phyloP scores from a whole-genome alignment of 2,329 filamentous ascomycete species.

The Aschersonia sp. region DNA sequence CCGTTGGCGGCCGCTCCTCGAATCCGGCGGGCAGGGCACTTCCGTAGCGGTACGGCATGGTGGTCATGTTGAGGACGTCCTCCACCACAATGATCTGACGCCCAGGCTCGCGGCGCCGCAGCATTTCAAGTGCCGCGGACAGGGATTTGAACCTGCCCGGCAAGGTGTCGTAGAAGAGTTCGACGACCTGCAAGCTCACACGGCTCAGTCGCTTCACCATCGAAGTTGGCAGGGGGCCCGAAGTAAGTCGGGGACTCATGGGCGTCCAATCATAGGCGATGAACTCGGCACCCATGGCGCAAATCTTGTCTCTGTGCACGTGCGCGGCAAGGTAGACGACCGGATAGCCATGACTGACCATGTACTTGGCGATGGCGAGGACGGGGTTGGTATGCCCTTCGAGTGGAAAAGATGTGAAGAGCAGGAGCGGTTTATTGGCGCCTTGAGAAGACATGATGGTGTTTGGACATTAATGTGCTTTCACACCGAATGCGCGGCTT shows the following conservation, averaged over 20 bases:
- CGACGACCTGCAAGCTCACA: not conserved
- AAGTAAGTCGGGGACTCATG: not conserved
- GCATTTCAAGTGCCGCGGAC: conserved; percentile 7
- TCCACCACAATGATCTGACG: conserved; percentile 18
- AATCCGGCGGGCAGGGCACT: conserved; percentile 11
- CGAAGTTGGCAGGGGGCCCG: not conserved
- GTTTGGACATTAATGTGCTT: too few relatives aligned
- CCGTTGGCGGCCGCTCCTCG: conserved; percentile 9
- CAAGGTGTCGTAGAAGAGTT: not conserved
- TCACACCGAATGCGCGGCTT: too few relatives aligned
- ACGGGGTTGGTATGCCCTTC: conserved; percentile 10
- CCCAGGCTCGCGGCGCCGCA: conserved; percentile 10
- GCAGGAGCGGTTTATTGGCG: conserved; percentile 8
- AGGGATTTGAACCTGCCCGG: not conserved
- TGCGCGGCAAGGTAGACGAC: conserved; percentile 18
- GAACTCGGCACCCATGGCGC: not conserved
- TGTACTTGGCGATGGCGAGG: conserved; percentile 13
- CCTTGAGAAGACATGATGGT: too few relatives aligned
- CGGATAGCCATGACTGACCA: conserved; percentile 21
- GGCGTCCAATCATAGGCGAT: not conserved
- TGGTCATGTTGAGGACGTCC: conserved; percentile 15
- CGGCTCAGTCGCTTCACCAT: not conserved
- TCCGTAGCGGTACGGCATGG: conserved; percentile 14
- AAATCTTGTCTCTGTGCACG: not conserved
- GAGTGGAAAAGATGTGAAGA: conserved; percentile 7